These are phyloP conservation scores for Corchorus capsularis DNA, from an alignment of 345 rosid genomes.

Conservation along the genomic window DNA sequence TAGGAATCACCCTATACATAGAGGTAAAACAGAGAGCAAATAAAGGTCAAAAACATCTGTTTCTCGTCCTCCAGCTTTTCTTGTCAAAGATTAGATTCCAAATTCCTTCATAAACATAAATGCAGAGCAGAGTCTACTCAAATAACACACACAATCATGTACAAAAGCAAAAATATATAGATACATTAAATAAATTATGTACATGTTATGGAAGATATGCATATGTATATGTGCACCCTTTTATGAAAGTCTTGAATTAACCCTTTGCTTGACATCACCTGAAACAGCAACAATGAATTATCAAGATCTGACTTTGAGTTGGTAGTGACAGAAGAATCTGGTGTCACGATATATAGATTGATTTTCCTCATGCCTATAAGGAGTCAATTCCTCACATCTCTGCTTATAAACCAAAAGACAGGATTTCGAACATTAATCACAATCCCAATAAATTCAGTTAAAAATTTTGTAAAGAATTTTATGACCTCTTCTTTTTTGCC, in stretches of 20 bases:
- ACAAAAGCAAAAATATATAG: background rate
- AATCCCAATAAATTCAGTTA: background rate
- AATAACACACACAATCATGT: background rate
- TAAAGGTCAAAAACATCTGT: conserved; percentile 39
- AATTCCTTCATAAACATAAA: conserved; percentile 3
- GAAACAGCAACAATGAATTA: conserved; percentile 48
- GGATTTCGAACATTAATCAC: conserved; percentile 13
- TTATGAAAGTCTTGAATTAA: background rate
- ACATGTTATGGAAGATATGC: background rate
- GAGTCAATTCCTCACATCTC: conserved; percentile 52
- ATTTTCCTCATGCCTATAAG: conserved; percentile 56
- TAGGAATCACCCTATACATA: too few relatives aligned
- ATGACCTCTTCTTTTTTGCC: conserved; percentile 62
- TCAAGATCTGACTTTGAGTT: conserved; percentile 56
- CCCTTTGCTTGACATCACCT: conserved; percentile 45
- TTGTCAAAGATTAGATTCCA: conserved; percentile 35
- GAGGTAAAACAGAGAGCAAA: too few relatives aligned
- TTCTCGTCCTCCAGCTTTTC: conserved; percentile 80
- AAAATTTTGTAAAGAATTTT: conserved; percentile 3
- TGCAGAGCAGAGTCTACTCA: background rate
- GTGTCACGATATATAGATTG: conserved; percentile 51
- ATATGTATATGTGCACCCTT: background rate
- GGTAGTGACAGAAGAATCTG: conserved; percentile 65
- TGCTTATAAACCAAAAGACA: conserved; percentile 37
- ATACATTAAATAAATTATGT: background rate